These are phyloP conservation scores for Calycina herbarum DNA, from an alignment of 2,329 filamentous ascomycete species.

Conservation along the genomic window DNA sequence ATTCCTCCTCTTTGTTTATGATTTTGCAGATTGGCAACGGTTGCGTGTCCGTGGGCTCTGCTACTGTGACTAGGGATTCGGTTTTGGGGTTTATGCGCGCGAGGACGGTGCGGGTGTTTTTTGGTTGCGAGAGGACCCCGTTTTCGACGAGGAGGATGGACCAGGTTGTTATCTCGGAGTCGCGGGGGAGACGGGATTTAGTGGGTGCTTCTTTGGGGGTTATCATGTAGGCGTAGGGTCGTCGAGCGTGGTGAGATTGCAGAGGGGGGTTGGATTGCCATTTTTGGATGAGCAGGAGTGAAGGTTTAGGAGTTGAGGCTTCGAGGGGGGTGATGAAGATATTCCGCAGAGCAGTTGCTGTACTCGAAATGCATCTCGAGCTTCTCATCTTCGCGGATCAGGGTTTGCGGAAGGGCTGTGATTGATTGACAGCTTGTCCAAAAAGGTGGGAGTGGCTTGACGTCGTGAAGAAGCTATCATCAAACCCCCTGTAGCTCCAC, in stretches of 20 bases:
- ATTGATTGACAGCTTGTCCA: background rate
- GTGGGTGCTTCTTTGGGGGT: conserved; percentile 16
- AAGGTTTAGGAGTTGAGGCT: conserved; percentile 27
- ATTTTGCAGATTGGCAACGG: conserved; percentile 67
- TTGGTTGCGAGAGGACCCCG: conserved; percentile 37
- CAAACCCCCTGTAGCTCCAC: background rate
- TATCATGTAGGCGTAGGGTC: conserved; percentile 20
- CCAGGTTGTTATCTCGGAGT: conserved; percentile 49
- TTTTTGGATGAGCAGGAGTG: conserved; percentile 4
- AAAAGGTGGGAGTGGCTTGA: background rate
- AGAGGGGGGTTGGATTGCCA: background rate
- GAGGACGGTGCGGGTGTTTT: conserved; percentile 42
- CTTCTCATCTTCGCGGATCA: conserved; percentile 8
- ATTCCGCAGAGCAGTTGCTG: conserved; percentile 47
- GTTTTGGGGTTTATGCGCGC: conserved; percentile 47
- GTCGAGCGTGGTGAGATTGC: conserved; percentile 11
- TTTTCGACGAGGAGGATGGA: conserved; percentile 46
- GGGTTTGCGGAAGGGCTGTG: background rate
- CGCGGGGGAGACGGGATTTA: conserved; percentile 42
- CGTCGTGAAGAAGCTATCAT: background rate
- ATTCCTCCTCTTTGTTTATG: conserved; percentile 55
- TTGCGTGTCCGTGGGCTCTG: conserved; percentile 24
- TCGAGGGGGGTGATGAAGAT: conserved; percentile 47
- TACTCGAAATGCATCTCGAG: conserved; percentile 41
- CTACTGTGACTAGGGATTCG: conserved; percentile 52